Base-by-base conservation (phyloP, 2,329 filamentous ascomycete species). In the Phyllosticta citribraziliensis region DNA sequence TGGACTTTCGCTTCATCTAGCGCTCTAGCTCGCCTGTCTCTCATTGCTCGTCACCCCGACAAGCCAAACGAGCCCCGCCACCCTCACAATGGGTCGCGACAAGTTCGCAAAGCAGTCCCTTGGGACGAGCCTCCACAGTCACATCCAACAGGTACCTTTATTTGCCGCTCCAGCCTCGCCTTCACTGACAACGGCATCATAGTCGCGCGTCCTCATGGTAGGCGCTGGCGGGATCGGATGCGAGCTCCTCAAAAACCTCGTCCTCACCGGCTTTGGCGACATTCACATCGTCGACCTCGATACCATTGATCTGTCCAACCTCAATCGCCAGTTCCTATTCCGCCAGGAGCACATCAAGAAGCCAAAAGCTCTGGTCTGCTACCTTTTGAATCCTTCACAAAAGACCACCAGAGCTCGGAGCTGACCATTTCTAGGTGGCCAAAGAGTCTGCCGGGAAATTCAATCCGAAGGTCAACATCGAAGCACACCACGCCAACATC, bases 311-410 rank as follows among this genome's bases (percentile, higher is more conserved):
- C 82, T 99, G 22, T 96, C 91, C 77, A 99, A 99, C 72, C 82
- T 99, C 57, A 99, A 99, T 69, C 89, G 94, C 60, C 94, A 99
- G 74, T 99, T 99, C 70, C 85, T 99, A 55, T 99, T 99, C 75
- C 85, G 92, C 64, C 88, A 93, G 69, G 92, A 97, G 73, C 94
- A 99, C 71, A 97, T 99, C 76, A 97, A 97, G 76, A 96, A 96
- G 74, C 85, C 93, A 1, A 99, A 99, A 73, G 92, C 94, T 57
- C 76, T 96, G 76, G 92, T 76, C 55, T 2, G 58, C 11, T n/a
- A n/a, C 22, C 3, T 3, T 11, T 27, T 3, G 11, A 8, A 50
- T 53, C 40, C 40, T 5, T 6, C 22, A 4, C 22, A 5, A 24
- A n/a, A 20, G 33, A 11, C n/a, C 9, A 56, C 53, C 64, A 27